A percentile compares a stretch with the other conserved stretches of the same genome.
Evolutionary conservation across 352 stramenopile genomes (phyloP).

Genomic region (Bremia lactucae): DNA sequence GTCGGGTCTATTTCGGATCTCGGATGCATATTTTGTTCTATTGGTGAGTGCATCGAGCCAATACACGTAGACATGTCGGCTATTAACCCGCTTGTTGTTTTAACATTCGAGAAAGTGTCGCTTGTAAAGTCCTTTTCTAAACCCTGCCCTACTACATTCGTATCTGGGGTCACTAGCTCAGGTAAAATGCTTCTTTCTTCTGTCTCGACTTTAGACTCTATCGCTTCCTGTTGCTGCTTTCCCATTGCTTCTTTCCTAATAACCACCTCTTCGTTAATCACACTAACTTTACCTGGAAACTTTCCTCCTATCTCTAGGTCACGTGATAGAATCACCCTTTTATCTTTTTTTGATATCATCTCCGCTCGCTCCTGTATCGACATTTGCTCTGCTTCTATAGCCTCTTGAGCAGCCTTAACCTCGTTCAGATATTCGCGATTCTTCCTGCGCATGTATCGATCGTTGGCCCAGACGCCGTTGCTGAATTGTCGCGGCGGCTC

Average conservation of each 20-base stretch:
- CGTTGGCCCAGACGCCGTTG: constrained; percentile 1
- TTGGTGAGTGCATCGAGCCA: constrained; percentile 12
- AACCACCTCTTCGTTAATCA: not conserved
- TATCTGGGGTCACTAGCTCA: not conserved
- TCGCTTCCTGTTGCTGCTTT: not conserved
- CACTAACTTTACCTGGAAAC: not conserved
- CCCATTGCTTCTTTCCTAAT: not conserved
- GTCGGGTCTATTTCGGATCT: constrained; percentile 32
- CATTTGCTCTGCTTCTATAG: not conserved
- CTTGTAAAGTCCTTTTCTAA: too few relatives aligned
- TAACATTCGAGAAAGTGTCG: too few relatives aligned
- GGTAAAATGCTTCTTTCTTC: not conserved
- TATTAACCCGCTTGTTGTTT: too few relatives aligned
- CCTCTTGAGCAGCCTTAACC: not conserved
- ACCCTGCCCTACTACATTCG: not conserved
- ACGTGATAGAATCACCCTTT: not conserved
- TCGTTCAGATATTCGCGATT: constrained; percentile 16
- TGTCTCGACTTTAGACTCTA: not conserved
- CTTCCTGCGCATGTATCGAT: constrained; percentile 21
- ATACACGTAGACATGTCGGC: too few relatives aligned
- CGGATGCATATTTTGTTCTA: constrained; percentile 1
- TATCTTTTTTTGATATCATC: too few relatives aligned
- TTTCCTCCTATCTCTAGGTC: not conserved
- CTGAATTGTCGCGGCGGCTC: not conserved
- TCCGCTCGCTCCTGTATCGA: too few relatives aligned